Evolutionary conservation across 495 filamentous ascomycete genomes (phyloP), one percentile per base, ranked within the genome.

Genomic region (Penicillium paradoxum): DNA sequence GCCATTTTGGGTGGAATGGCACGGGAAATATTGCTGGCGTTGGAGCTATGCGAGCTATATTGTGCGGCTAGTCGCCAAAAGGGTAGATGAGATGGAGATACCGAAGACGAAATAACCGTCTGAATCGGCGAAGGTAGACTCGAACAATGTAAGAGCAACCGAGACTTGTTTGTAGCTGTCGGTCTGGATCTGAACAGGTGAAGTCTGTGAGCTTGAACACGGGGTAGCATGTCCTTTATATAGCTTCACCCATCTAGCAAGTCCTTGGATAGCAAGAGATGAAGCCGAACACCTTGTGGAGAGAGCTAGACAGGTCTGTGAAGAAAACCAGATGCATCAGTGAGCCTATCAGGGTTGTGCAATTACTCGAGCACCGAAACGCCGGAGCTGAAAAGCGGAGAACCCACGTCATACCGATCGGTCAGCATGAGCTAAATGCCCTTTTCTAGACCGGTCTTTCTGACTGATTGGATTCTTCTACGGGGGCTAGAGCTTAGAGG

Each of bases 1-100:
- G 86, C 85, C 86, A 88, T 44, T 17, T 6, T 87, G 46, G 21
- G 27, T 15, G 21, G 21, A 8, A 24, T 25, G 14, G 2, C 6
- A 29, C 15, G 34, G 46, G 2, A n/a, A 6, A 1, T 10, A 2
- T 17, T 30, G 24, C 37, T 11, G 38, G 43, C 10, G 4, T 3
- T 21, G 21, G 32, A 37, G 25, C n/a, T 37, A 49, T 38, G 18
- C 9, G 32, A 29, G 32, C 15, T 49, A 13, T 38, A 38, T n/a
- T 25, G 45, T 7, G 25, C 32, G 11, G 10, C 29, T 49, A 36
- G 24, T 45, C 8, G 51, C 27, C 51, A 45, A 24, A 18, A 49
- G 9, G 21, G 19, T 38, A 37, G 21, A 6, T 5, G 9, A 19
- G 13, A 13, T 21, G 38, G 2, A 56, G 15, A 25, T 24, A 24